Conservation (phyloP, 2,329 filamentous ascomycete genomes). For the Ceratocystis smalleyi region DNA sequence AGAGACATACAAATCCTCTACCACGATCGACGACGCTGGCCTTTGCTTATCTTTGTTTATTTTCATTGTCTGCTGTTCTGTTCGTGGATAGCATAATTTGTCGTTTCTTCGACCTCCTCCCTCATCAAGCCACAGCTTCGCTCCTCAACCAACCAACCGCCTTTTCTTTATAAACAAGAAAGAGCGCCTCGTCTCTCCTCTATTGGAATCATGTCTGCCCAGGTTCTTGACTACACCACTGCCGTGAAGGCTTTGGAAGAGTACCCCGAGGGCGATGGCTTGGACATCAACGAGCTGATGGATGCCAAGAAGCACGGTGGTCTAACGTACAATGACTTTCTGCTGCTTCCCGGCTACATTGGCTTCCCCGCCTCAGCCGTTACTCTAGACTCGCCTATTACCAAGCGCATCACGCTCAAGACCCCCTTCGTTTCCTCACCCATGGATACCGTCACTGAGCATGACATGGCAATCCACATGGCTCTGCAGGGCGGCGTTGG, state of each 20-base stretch:
- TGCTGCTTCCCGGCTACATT: conserved; percentile 92
- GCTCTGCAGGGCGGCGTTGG: conserved; percentile 74
- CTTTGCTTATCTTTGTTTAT: conserved; percentile 22
- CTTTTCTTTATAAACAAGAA: conserved; percentile 21
- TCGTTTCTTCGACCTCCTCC: conserved; percentile 30
- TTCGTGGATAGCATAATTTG: conserved; percentile 23
- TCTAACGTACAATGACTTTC: conserved; percentile 97
- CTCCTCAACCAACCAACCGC: conserved; percentile 21
- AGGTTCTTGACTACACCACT: conserved; percentile 55
- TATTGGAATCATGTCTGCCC: conserved; percentile 44
- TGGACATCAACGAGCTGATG: conserved; percentile 72
- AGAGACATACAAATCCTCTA: conserved; percentile 29
- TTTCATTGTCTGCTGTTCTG: conserved; percentile 23
- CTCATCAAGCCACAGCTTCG: conserved; percentile 17
- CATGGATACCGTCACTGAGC: conserved; percentile 99
- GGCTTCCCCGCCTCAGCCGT: conserved; percentile 90
- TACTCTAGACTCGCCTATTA: conserved; percentile 75
- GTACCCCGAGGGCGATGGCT: conserved; percentile 68
- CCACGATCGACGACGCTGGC: conserved; percentile 19
- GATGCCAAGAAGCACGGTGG: conserved; percentile 86
- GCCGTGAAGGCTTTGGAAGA: conserved; percentile 70
- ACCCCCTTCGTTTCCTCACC: conserved; percentile 93
- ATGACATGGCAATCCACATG: conserved; percentile 99
- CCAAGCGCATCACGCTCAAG: conserved; percentile 90
- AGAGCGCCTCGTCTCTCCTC: conserved; percentile 15